phyloP scores from a whole-genome alignment of 2,329 filamentous ascomycete genomes.

The Ascochyta viciae-villosae region DNA sequence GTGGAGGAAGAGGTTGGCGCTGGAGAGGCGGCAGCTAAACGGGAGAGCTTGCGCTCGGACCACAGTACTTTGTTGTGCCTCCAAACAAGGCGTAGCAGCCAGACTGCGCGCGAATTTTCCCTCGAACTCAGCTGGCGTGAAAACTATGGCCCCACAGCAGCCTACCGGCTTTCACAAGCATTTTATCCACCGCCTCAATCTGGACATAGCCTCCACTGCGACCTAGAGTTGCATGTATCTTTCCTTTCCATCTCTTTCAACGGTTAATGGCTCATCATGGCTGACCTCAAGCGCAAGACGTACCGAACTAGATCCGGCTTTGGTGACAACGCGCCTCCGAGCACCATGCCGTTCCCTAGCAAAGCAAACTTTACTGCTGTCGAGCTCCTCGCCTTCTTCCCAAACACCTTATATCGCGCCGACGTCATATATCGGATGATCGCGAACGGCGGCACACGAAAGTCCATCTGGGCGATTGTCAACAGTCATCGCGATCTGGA shows the following conservation, averaged over 20 bases:
- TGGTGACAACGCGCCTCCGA: conserved; percentile 15
- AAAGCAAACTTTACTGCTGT: conserved; percentile 26
- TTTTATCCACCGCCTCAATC: background rate
- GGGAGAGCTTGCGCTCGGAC: conserved; percentile 20
- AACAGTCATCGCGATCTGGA: conserved; percentile 24
- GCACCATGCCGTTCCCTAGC: conserved; percentile 23
- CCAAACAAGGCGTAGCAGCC: conserved; percentile 12
- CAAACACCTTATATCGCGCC: conserved; percentile 27
- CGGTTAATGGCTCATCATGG: background rate
- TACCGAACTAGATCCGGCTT: conserved; percentile 5
- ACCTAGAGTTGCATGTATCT: background rate
- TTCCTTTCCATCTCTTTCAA: background rate
- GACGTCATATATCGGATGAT: conserved; percentile 34
- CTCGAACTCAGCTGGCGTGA: background rate
- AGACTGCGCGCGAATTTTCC: conserved; percentile 6
- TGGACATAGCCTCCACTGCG: background rate
- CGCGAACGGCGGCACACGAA: conserved; percentile 25
- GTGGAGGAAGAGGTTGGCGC: background rate
- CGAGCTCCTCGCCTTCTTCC: conserved; percentile 35
- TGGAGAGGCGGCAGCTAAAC: conserved; percentile 5
- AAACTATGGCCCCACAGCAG: background rate
- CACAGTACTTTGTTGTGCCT: conserved; percentile 10
- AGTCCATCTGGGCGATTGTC: conserved; percentile 22
- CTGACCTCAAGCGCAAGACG: background rate
- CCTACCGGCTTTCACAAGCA: background rate